These are phyloP conservation scores for Nidula microcarpa DNA, from an alignment of 768 basidiomycete genomes.

Conservation along the genomic window DNA sequence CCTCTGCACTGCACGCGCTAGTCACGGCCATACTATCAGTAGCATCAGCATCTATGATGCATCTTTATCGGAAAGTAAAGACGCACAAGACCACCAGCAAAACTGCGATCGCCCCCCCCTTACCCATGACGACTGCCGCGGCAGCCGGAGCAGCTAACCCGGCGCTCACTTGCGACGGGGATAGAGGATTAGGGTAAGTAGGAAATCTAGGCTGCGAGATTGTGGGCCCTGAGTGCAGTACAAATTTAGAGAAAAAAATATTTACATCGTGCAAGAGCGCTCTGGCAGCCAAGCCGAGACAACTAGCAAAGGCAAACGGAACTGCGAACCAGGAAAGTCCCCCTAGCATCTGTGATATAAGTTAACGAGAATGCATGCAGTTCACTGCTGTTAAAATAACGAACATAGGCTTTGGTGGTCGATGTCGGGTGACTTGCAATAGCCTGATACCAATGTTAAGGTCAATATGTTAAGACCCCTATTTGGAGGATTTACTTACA, in stretches of 20 bases:
- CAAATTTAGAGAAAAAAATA: not conserved
- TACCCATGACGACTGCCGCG: constrained; percentile 42
- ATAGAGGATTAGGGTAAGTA: constrained; percentile 43
- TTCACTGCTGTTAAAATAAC: constrained; percentile 7
- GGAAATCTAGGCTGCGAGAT: constrained; percentile 44
- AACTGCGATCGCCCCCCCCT: constrained; percentile 38
- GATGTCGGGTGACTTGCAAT: constrained; percentile 48
- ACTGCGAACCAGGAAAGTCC: constrained; percentile 57
- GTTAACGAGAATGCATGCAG: not conserved
- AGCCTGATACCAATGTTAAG: constrained; percentile 22
- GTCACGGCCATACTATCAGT: constrained; percentile 42
- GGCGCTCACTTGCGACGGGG: constrained; percentile 31
- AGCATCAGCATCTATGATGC: not conserved
- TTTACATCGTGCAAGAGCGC: constrained; percentile 27
- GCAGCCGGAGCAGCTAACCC: constrained; percentile 46
- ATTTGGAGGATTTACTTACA: constrained; percentile 17
- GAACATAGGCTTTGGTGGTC: constrained; percentile 48
- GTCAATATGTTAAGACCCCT: no score
- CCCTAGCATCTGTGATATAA: constrained; percentile 41
- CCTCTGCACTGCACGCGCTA: constrained; percentile 37
- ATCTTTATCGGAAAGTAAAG: not conserved
- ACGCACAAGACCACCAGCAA: constrained; percentile 38
- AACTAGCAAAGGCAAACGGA: constrained; percentile 49
- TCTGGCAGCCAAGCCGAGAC: constrained; percentile 39
- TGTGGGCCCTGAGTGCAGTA: not conserved